Conservation (phyloP, 805 yeast species). For the Candida stauntonica region DNA sequence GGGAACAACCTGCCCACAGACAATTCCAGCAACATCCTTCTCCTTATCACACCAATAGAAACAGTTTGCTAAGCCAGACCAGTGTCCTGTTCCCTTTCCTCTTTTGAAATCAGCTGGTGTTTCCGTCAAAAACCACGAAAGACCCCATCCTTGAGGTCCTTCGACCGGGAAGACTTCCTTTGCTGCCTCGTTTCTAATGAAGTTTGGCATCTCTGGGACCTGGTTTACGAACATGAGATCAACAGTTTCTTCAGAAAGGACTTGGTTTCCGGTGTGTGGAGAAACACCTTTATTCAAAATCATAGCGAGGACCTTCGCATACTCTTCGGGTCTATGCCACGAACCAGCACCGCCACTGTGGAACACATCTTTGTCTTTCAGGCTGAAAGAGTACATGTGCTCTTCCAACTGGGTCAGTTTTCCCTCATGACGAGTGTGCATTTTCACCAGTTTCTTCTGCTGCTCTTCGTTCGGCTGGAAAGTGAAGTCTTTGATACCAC, state of each 20-base stretch:
- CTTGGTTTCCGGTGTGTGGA: slow-evolving; percentile 29
- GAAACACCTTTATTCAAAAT: slow-evolving; percentile 39
- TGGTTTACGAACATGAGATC: slow-evolving; percentile 30
- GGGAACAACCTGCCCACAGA: slow-evolving; percentile 37
- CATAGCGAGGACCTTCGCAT: slow-evolving; percentile 34
- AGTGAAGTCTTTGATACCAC: slow-evolving; percentile 26
- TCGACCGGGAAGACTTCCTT: slow-evolving; percentile 6
- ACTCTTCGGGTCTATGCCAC: slow-evolving; percentile 37
- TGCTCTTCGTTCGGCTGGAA: slow-evolving; percentile 24
- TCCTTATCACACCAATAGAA: slow-evolving; percentile 39
- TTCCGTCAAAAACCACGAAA: slow-evolving; percentile 14
- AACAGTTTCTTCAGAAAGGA: slow-evolving; percentile 31
- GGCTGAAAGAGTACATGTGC: slow-evolving; percentile 10
- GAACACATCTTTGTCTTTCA: slow-evolving; percentile 10
- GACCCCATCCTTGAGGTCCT: slow-evolving; percentile 22
- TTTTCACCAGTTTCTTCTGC: slow-evolving; percentile 22
- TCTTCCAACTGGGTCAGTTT: slow-evolving; percentile 10
- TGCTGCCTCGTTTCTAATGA: neutral
- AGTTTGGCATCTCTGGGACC: slow-evolving; percentile 28
- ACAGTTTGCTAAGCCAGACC: slow-evolving; percentile 39
- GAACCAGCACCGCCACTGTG: slow-evolving; percentile 42
- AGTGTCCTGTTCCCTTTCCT: slow-evolving; percentile 32
- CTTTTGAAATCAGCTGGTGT: slow-evolving; percentile 33
- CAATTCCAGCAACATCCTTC: slow-evolving; percentile 36
- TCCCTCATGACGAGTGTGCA: slow-evolving; percentile 21